Percentiles rank a stretch among this genome's conserved stretches.
Conservation (phyloP, 2,329 filamentous ascomycete species). For the Aspergillus sp. region DNA sequence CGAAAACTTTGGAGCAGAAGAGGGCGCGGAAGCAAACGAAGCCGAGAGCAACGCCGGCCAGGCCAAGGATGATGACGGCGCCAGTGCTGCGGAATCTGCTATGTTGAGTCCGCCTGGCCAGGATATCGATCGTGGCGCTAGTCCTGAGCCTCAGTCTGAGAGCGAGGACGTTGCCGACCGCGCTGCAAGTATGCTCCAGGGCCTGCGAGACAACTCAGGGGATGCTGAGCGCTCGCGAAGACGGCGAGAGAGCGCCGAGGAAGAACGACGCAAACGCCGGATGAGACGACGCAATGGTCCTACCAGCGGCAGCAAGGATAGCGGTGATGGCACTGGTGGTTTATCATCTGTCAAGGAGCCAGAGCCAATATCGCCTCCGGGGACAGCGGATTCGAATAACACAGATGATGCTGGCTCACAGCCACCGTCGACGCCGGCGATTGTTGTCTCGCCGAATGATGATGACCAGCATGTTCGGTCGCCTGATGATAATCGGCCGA, state of each 20-base stretch:
- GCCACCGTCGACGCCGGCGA: conserved; percentile 24
- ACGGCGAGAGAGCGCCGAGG: conserved; percentile 68
- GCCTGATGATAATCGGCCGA: conserved; percentile 11
- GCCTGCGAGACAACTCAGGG: conserved; percentile 60
- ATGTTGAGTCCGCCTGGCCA: conserved; percentile 46
- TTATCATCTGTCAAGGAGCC: conserved; percentile 24
- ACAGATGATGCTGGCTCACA: conserved; percentile 15
- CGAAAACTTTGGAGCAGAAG: conserved; percentile 53
- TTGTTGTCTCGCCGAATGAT: conserved; percentile 27
- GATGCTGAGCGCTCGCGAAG: conserved; percentile 54
- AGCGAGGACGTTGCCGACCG: conserved; percentile 75
- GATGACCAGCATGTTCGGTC: conserved; percentile 16
- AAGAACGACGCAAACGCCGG: conserved; percentile 63
- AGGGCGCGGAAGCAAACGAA: conserved; percentile 49
- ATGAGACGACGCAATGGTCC: conserved; percentile 57
- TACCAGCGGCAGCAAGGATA: conserved; percentile 31
- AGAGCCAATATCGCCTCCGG: conserved; percentile 25
- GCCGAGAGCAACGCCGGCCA: conserved; percentile 32
- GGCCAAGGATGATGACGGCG: conserved; percentile 29
- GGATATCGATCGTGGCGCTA: conserved; percentile 28
- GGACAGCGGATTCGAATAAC: conserved; percentile 14
- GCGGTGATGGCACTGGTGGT: conserved; percentile 22
- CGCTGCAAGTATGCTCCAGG: conserved; percentile 75
- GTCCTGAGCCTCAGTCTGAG: conserved; percentile 37
- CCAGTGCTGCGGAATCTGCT: conserved; percentile 27